Conservation (phyloP, 768 basidiomycete genomes). For the Trametes coccinea region DNA sequence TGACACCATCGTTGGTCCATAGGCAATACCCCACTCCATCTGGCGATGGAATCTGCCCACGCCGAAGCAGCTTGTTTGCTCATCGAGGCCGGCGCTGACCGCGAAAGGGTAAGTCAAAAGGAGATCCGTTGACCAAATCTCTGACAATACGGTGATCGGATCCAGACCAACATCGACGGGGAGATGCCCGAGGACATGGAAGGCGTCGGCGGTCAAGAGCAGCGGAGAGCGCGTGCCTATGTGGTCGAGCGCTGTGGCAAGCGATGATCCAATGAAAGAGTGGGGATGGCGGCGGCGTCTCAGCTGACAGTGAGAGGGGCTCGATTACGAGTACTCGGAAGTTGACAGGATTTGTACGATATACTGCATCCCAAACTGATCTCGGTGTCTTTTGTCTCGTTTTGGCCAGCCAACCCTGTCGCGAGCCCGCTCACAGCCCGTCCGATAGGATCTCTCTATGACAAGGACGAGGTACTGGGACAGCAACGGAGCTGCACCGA, state of each 20-base stretch:
- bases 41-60: constrained; percentile 96
- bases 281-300: neutral
- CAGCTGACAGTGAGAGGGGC: neutral
- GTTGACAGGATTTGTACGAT: constrained; percentile 7
- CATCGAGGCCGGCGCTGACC: constrained; percentile 95
- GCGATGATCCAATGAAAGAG: constrained; percentile 33
- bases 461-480: constrained; percentile 11
- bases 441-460: neutral
- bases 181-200: constrained; percentile 86
- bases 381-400: constrained; percentile 3
- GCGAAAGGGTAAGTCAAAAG: constrained; percentile 65
- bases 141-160: neutral
- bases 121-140: constrained; percentile 16
- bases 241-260: constrained; percentile 73
- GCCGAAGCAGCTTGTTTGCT: constrained; percentile 87
- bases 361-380: constrained; percentile 1
- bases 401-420: neutral
- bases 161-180: constrained; percentile 64
- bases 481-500: constrained; percentile 12
- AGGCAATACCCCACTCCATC: constrained; percentile 96
- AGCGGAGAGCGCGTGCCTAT: constrained; percentile 75
- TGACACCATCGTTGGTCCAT: constrained; percentile 21
- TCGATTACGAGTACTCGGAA: constrained; percentile 1
- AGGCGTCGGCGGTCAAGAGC: constrained; percentile 90
- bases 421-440: neutral